Conservation (phyloP, 352 stramenopile species). For the Aphanomyces cochlioides region DNA sequence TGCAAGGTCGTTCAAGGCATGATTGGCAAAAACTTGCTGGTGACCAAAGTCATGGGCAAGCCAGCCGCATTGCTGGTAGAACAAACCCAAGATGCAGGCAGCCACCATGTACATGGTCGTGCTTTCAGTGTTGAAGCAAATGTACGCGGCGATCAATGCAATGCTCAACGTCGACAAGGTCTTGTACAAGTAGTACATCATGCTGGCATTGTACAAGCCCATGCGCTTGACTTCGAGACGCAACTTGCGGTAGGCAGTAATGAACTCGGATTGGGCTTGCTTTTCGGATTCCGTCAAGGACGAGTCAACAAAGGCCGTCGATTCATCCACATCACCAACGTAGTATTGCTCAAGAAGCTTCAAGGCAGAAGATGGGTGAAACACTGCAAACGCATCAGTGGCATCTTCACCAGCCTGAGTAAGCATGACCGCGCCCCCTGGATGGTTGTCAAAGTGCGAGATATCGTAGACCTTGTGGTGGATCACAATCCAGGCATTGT, state of each 20-base stretch:
- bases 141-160: slow-evolving; percentile 73
- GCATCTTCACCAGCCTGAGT: slow-evolving; percentile 97
- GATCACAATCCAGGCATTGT: slow-evolving; percentile 86
- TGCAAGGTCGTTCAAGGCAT: slow-evolving; percentile 89
- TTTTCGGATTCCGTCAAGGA: slow-evolving; percentile 46
- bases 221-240: slow-evolving; percentile 92
- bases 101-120: slow-evolving; percentile 87
- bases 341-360: slow-evolving; percentile 95
- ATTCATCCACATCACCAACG: slow-evolving; percentile 93
- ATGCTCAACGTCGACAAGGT: slow-evolving; percentile 90
- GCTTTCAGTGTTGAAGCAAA: slow-evolving; percentile 85
- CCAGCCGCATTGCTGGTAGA: slow-evolving; percentile 99
- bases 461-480: slow-evolving; percentile 91
- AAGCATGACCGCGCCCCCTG: slow-evolving; percentile 92
- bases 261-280: slow-evolving; percentile 88
- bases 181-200: slow-evolving; percentile 95
- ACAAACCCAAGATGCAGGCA: slow-evolving; percentile 92
- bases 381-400: slow-evolving; percentile 98
- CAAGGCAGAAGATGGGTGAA: slow-evolving; percentile 92
- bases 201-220: slow-evolving; percentile 91
- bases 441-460: slow-evolving; percentile 79
- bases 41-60: slow-evolving; percentile 97
- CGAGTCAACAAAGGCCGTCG: slow-evolving; percentile 36
- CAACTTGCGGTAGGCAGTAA: slow-evolving; percentile 94
- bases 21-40: slow-evolving; percentile 96